Base-by-base conservation (phyloP, 2,329 filamentous ascomycete species). In the Fusarium drepaniforme region DNA sequence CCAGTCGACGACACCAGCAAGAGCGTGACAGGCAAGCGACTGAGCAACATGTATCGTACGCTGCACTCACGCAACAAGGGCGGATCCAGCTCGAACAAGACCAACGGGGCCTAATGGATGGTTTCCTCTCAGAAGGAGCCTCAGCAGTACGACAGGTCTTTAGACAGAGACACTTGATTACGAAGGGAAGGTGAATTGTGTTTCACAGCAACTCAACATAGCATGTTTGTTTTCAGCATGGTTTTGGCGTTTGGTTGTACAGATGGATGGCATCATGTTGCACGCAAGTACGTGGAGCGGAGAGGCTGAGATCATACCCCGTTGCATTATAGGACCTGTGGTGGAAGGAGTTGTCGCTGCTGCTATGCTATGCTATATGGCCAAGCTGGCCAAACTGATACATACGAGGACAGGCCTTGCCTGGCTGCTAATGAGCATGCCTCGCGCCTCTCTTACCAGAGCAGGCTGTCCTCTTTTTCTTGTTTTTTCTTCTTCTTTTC, bases 1-100 rank as follows among this genome's bases (percentile, higher is more conserved):
- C 85, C 85, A 7, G 85, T 87, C 21, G 85, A 86, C 70, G 84
- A 84, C 72, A 85, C 84, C 46, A 85, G 81, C 72, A 84, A 83
- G 70, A 84, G 82, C 63, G 84, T 86, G 44, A 86, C 84, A n/a
- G 85, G 85, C 61, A 77, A 83, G 61, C 81, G 85, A 66, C 72
- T 87, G 70, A 85, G 84, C 77, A 83, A 83, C 69, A 86, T 87
- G 84, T 87, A 86, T 71, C 81, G 81, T 70, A 84, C 83, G 42
- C 78, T 87, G 53, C 77, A 82, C 63, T 76, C 79, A 56, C 81
- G 82, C 61, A 81, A 82, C 68, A 81, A 80, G 63, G 75, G 70
- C 51, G 59, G 76, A n/a, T 78, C 82, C 13, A 70, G 77, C 62
- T 78, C 81, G 38, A 64, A 75, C 56, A 80, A 79, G 51, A 76